A percentile compares a stretch with the other conserved stretches of the same genome.
Evolutionary conservation across 192 early-diverging fungal species (phyloP).

Genomic region (Podila horticola): DNA sequence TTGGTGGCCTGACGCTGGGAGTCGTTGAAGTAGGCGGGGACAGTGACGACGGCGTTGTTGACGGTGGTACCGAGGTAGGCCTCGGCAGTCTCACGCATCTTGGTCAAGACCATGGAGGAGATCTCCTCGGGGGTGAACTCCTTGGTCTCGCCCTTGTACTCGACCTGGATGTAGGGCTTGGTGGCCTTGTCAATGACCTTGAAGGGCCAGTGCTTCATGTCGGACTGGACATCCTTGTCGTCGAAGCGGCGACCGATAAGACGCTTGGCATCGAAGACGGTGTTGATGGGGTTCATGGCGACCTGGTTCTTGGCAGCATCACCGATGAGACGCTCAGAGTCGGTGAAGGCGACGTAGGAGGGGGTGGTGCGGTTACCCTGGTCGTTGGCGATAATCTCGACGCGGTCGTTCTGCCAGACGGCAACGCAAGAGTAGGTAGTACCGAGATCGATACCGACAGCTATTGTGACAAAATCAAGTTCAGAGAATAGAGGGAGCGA

Average conservation of each 20-base stretch:
- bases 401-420: conserved; percentile 82
- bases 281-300: conserved; percentile 98
- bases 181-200: conserved; percentile 88
- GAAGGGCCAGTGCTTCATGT: conserved; percentile 99
- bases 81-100: conserved; percentile 99
- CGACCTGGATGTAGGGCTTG: conserved; percentile 93
- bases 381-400: conserved; percentile 99
- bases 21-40: conserved; percentile 99
- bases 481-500: too few relatives aligned
- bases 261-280: conserved; percentile 99
- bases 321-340: conserved; percentile 97
- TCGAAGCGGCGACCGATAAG: conserved; percentile 95
- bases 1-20: too few relatives aligned
- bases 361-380: conserved; percentile 99
- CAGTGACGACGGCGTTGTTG: conserved; percentile 95
- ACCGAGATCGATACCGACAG: conserved; percentile 97
- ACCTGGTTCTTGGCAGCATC: conserved; percentile 99
- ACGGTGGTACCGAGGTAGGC: conserved; percentile 86
- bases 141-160: conserved; percentile 98
- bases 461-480: conserved; percentile 23
- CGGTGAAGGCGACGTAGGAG: conserved; percentile 97
- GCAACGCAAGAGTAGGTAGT: conserved; percentile 96
- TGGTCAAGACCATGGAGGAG: conserved; percentile 96
- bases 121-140: conserved; percentile 96
- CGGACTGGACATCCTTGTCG: conserved; percentile 94